Base-by-base conservation (phyloP, 768 basidiomycete species). In the Bullera alba region DNA sequence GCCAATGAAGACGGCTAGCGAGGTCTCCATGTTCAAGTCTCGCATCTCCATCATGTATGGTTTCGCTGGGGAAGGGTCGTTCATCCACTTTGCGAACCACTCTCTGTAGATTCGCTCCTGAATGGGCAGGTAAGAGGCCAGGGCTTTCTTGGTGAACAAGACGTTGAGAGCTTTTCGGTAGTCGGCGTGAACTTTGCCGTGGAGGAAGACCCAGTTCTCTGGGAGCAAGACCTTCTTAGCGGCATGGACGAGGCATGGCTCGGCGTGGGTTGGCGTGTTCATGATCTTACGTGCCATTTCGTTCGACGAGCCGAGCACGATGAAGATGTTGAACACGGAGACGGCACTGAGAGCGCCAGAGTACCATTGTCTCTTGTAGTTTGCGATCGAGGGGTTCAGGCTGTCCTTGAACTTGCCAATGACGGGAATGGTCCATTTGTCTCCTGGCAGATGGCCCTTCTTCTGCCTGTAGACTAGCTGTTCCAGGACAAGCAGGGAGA, bases 241-340 rank as follows among this genome's bases (percentile, higher is more conserved):
- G 5, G 89, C 86, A 58, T 89, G 78, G 25, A 96, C 90, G 16
- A 99, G 82, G 68, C 89, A 93, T 0, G 95, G 95, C 71, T 96
- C 92, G 23, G 95, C 86, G 61, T 87, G 83, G 7, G 75, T 79
- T 0, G 95, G 93, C 4, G 90, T 90, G 77, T 97, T 96, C 69
- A 99, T 77, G 61, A 97, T 92, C 75, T 93, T 96, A 66, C 93
- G 85, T 10, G 92, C 77, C 73, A 82, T 89, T 59, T 93, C 85
- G 63, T 90, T 97, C 2, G 87, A 84, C 6, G 93, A 87, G 21
- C 91, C 90, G 82, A 97, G 92, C 65, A 99, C 95, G 67, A 99
- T 97, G 74, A 96, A 97, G 62, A 99, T 96, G 75, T 99, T 93
- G 77, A 99, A 99, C 3, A 99, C 95, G 69, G 87, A 91, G 50